These are phyloP conservation scores for Brassica incana DNA, from an alignment of 345 rosid genomes.

Conservation along the genomic window DNA sequence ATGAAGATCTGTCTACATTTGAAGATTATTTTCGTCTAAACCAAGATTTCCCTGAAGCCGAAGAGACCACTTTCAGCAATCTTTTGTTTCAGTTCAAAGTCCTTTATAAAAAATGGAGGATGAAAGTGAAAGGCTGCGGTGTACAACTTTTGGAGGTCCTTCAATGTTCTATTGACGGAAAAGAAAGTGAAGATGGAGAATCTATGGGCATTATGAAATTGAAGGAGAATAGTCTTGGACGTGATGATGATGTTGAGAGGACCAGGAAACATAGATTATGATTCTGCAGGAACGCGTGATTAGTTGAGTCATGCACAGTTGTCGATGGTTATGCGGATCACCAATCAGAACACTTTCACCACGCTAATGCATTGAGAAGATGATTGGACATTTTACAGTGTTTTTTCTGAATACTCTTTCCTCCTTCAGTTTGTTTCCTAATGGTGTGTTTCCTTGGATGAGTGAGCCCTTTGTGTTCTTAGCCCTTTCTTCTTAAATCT, in stretches of 20 bases:
- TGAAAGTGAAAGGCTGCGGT: neutral
- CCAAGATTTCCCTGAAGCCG: neutral
- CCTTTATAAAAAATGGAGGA: too few species aligned
- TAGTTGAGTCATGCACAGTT: neutral
- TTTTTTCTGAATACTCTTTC: neutral
- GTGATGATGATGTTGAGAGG: neutral
- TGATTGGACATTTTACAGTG: neutral
- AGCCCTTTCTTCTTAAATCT: neutral
- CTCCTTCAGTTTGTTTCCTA: neutral
- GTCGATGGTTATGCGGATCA: neutral
- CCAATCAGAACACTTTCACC: neutral
- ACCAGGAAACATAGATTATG: neutral
- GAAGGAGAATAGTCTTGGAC: neutral
- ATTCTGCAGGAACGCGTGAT: constrained; percentile 2
- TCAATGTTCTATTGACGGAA: neutral
- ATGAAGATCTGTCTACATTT: neutral
- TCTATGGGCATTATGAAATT: neutral
- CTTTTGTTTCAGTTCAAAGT: neutral
- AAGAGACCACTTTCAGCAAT: neutral
- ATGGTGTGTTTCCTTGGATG: neutral
- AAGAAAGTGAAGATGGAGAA: neutral
- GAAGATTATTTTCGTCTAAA: neutral
- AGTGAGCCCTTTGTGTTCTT: neutral
- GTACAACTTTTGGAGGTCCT: neutral
- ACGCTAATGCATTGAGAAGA: neutral